phyloP scores from a whole-genome alignment of 2,329 filamentous ascomycete genomes.

The Penicillium sp. region DNA sequence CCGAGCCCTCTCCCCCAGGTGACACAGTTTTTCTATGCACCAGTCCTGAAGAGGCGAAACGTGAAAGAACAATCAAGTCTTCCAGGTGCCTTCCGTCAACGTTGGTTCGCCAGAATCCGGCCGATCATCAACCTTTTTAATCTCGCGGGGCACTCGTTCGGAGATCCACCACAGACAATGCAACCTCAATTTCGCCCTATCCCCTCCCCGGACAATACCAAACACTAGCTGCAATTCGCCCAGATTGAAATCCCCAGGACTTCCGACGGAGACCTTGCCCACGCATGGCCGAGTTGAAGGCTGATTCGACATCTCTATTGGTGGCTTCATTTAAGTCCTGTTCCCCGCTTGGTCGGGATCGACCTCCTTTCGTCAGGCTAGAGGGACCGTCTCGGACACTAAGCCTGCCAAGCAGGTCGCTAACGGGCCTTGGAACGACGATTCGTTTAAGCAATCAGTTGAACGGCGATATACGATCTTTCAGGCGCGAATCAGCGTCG shows the following conservation, averaged over 20 bases:
- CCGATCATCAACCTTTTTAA: slow-evolving; percentile 26
- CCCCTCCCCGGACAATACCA: slow-evolving; percentile 1
- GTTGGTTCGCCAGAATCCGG: slow-evolving; percentile 20
- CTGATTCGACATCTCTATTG: slow-evolving; percentile 6
- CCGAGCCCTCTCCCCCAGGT: background rate
- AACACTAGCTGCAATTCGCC: slow-evolving; percentile 9
- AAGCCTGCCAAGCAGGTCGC: slow-evolving; percentile 2
- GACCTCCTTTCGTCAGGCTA: slow-evolving; percentile 3
- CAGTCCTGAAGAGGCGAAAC: slow-evolving; percentile 11
- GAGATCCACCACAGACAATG: slow-evolving; percentile 31
- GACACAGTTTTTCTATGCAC: background rate
- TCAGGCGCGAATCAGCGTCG: slow-evolving; percentile 35
- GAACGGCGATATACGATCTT: slow-evolving; percentile 29
- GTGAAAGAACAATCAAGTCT: slow-evolving; percentile 12
- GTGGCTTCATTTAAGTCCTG: background rate
- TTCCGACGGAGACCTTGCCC: slow-evolving; percentile 8
- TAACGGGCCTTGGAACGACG: background rate
- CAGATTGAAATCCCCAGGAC: slow-evolving; percentile 8
- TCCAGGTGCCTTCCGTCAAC: slow-evolving; percentile 7
- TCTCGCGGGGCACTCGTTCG: slow-evolving; percentile 21
- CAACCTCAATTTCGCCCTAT: slow-evolving; percentile 25
- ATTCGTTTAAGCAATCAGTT: background rate
- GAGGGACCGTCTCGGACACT: background rate
- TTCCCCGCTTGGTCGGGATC: slow-evolving; percentile 11
- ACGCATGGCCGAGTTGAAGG: background rate